These are phyloP conservation scores for Debaryomyces nepalensis DNA, from an alignment of 1,139 yeast genomes.

Conservation along the genomic window DNA sequence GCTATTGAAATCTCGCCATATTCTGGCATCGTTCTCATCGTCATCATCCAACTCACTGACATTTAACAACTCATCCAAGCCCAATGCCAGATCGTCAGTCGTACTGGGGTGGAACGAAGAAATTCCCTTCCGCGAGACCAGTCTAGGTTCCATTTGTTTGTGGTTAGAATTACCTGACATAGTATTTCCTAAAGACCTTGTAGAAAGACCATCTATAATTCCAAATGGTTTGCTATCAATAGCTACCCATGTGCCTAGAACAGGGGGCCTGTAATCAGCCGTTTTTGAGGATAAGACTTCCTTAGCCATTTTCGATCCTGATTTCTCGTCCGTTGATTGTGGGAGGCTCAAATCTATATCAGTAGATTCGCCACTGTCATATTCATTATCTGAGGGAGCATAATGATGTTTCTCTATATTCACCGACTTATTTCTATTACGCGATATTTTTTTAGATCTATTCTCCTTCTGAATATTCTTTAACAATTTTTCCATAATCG, in stretches of 20 bases:
- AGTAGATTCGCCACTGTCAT: constrained; percentile 79
- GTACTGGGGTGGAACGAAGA: constrained; percentile 25
- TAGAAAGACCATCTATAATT: constrained; percentile 90
- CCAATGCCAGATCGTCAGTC: constrained; percentile 64
- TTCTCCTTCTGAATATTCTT: constrained; percentile 25
- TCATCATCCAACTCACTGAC: constrained; percentile 88
- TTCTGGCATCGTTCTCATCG: constrained; percentile 57
- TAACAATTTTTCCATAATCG: constrained; percentile 18
- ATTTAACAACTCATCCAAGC: constrained; percentile 83
- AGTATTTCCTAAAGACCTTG: constrained; percentile 60
- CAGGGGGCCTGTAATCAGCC: constrained; percentile 87
- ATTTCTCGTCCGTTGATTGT: constrained; percentile 54
- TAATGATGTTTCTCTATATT: constrained; percentile 11
- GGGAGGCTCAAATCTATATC: constrained; percentile 82
- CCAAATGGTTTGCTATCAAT: constrained; percentile 82
- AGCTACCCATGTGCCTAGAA: constrained; percentile 90
- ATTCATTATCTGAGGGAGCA: constrained; percentile 30
- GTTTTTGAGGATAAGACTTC: constrained; percentile 87
- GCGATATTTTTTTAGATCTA: constrained; percentile 15
- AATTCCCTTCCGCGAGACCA: constrained; percentile 28
- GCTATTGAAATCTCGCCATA: constrained; percentile 58
- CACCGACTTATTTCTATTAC: constrained; percentile 25
- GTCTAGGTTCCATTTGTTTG: constrained; percentile 22
- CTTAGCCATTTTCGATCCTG: constrained; percentile 80
- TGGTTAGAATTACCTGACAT: constrained; percentile 3